Percentiles rank a stretch among this genome's conserved stretches.
Evolutionary conservation across 2,329 filamentous ascomycete genomes (phyloP).

Genomic region (Xylariomycetidae sp.): DNA sequence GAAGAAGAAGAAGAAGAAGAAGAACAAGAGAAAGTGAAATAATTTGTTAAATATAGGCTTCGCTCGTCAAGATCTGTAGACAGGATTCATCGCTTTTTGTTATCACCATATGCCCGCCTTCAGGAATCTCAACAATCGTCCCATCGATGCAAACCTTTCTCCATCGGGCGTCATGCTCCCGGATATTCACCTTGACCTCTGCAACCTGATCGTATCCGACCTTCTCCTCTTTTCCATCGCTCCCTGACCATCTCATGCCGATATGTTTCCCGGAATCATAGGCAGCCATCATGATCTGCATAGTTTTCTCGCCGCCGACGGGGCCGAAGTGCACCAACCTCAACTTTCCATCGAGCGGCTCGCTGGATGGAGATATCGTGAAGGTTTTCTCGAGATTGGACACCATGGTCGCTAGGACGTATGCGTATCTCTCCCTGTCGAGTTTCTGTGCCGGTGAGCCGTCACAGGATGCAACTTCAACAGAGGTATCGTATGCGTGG

Average conservation of each 20-base stretch:
- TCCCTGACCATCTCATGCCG: conserved; percentile 37
- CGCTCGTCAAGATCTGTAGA: too few relatives aligned
- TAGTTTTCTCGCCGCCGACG: conserved; percentile 58
- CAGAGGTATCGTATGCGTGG: conserved; percentile 45
- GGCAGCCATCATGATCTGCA: conserved; percentile 70
- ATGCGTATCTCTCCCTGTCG: conserved; percentile 56
- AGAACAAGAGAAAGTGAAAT: too few relatives aligned
- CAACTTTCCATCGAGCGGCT: conserved; percentile 66
- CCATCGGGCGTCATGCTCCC: conserved; percentile 69
- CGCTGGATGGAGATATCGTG: conserved; percentile 69
- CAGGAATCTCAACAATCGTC: conserved; percentile 71
- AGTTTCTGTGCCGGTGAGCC: conserved; percentile 13
- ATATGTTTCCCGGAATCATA: conserved; percentile 56
- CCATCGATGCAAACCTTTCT: conserved; percentile 89
- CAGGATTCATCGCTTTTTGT: too few relatives aligned
- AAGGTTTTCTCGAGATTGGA: conserved; percentile 80
- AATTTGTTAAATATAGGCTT: too few relatives aligned
- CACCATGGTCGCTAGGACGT: conserved; percentile 71
- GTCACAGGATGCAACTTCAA: conserved; percentile 29
- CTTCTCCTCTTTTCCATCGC: conserved; percentile 31
- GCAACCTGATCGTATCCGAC: conserved; percentile 71
- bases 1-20: too few relatives aligned
- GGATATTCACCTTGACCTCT: conserved; percentile 60
- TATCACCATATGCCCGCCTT: conserved; percentile 68
- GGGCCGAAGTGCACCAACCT: conserved; percentile 72